These are phyloP conservation scores for Achaetomiella virescens DNA, from an alignment of 495 filamentous ascomycete genomes.

Conservation along the genomic window DNA sequence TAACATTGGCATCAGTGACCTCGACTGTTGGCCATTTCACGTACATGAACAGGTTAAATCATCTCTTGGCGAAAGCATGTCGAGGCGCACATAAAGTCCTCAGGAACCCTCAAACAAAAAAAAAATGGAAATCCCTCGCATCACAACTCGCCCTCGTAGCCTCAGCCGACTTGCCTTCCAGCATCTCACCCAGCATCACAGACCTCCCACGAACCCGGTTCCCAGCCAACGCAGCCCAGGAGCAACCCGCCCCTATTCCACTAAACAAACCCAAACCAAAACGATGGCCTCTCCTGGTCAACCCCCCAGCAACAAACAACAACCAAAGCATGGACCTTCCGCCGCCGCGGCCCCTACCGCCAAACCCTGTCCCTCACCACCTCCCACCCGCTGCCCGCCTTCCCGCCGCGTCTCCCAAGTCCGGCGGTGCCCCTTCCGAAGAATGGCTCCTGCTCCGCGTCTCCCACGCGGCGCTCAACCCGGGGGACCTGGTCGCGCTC, in stretches of 20 bases:
- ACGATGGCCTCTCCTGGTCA: neutral
- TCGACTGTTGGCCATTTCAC: too few relatives aligned
- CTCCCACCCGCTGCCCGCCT: constrained; percentile 17
- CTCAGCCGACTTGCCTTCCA: too few relatives aligned
- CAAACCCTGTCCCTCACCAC: constrained; percentile 15
- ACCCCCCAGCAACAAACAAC: constrained; percentile 1
- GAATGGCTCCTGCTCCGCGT: constrained; percentile 32
- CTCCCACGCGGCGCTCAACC: constrained; percentile 36
- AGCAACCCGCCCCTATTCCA: neutral
- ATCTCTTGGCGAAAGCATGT: too few relatives aligned
- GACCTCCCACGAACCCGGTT: neutral
- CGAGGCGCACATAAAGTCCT: too few relatives aligned
- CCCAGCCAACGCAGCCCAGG: neutral
- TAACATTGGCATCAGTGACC: constrained; percentile 2
- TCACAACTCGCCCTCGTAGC: too few relatives aligned
- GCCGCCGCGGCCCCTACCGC: constrained; percentile 14
- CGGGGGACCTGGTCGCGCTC: constrained; percentile 34
- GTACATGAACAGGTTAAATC: too few relatives aligned
- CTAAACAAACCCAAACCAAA: neutral
- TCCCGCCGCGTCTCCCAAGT: constrained; percentile 17
- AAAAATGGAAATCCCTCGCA: too few relatives aligned
- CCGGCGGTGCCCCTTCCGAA: neutral
- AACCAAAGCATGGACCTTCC: constrained; percentile 23
- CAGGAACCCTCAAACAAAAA: too few relatives aligned
- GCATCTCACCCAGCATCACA: too few relatives aligned